Percentiles rank a stretch among this genome's conserved stretches.
phyloP scores from a whole-genome alignment of 2,329 filamentous ascomycete species.

The Alternaria conjuncta region DNA sequence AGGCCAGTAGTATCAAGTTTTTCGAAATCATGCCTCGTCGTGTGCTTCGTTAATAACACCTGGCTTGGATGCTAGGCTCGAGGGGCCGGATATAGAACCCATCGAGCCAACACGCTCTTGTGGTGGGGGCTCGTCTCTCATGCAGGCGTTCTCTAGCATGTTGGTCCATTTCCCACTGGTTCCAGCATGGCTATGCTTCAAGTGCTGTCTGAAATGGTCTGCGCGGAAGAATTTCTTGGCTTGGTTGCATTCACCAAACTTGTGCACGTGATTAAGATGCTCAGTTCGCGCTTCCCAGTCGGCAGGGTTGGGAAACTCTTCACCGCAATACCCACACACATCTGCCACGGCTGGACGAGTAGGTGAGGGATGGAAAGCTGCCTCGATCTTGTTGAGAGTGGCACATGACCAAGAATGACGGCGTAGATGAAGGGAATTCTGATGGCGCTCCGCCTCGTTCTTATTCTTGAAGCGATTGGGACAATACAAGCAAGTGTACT shows the following conservation, averaged over 20 bases:
- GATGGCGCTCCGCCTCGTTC: conserved; percentile 95
- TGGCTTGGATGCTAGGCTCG: conserved; percentile 42
- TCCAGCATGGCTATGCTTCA: conserved; percentile 96
- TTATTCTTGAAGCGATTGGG: conserved; percentile 98
- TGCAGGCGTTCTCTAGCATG: conserved; percentile 94
- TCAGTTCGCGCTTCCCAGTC: conserved; percentile 88
- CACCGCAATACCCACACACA: conserved; percentile 92
- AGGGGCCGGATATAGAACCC: conserved; percentile 38
- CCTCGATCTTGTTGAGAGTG: conserved; percentile 73
- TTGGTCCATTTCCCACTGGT: conserved; percentile 99
- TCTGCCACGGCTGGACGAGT: conserved; percentile 69
- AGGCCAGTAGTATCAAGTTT: not conserved
- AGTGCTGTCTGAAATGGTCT: conserved; percentile 96
- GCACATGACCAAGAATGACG: conserved; percentile 97
- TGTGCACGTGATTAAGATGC: conserved; percentile 90
- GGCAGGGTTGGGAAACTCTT: conserved; percentile 85
- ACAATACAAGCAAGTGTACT: conserved; percentile 92
- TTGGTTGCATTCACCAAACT: conserved; percentile 97
- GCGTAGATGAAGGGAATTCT: conserved; percentile 91
- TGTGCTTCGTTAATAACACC: conserved; percentile 49
- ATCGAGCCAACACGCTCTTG: conserved; percentile 49
- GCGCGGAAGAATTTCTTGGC: conserved; percentile 98
- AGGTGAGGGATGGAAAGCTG: conserved; percentile 85
- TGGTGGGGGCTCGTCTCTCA: conserved; percentile 81
- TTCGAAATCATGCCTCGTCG: conserved; percentile 43